Evolutionary conservation across 371 early-diverging fungal genomes (phyloP), one percentile per base, ranked within the genome.

Genomic region (Syncephalastrum racemosum): DNA sequence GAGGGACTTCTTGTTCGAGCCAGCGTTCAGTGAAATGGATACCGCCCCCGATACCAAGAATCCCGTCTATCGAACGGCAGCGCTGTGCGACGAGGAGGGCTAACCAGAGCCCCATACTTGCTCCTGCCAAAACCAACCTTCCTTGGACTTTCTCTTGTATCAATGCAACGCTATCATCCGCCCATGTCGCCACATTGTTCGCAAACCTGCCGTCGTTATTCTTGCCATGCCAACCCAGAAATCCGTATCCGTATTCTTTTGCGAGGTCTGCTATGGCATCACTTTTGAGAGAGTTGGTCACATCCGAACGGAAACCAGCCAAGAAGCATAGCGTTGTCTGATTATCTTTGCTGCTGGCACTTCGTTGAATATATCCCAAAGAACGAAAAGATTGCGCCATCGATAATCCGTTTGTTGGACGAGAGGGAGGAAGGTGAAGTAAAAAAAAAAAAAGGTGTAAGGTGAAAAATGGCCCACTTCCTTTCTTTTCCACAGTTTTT

Each of bases 41-140:
- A 1, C 67, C 67, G 3, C 71, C 73, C 6, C 79, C 79, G 6
- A 75, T 59, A 18, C 71, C 70, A 8, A 79, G 8, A 19, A 79
- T 69, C 1, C 68, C 67, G 14, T 23, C 15, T 4, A 71, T 20
- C 8, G 41, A n/a, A 12, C 23, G 49, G 8, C 49, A 44, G 2
- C 53, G 57, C 1, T 7, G 54, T 5, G 67, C 67, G 4, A 73
- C 45, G 2, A 67, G 27, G 2, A 75, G 18, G 0, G 73, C 60
- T 18, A 79, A 40, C 79, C 75, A 75, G 14, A 63, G 54, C 1
- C 79, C 79, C 71, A 73, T 71, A 44, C 79, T 79, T 0, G 73
- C 63, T 0, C 75, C 67, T 1, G 75, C 58, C 3, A 71, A 31
- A 10, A 31, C 12, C 36, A 14, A 68, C 50, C 4, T 56, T 10